Conservation (phyloP, 805 yeast species). For the Millerago galiae region DNA sequence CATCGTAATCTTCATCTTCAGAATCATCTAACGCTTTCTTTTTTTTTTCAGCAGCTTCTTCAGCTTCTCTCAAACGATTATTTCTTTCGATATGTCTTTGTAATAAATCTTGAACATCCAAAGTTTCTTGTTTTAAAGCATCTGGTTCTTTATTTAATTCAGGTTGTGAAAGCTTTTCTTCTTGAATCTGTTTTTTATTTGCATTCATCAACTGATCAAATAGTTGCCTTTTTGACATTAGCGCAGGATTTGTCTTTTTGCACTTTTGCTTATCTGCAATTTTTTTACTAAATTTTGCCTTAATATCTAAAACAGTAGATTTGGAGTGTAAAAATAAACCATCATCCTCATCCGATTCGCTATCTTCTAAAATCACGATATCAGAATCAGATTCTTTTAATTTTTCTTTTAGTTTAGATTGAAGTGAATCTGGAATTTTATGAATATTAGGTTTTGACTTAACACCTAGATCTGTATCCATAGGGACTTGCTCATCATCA, state of each 20-base stretch:
- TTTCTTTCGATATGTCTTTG: conserved; percentile 19
- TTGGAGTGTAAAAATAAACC: conserved; percentile 22
- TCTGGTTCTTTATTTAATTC: conserved; percentile 32
- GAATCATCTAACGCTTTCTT: conserved; percentile 10
- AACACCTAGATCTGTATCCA: background rate
- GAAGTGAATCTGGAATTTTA: background rate
- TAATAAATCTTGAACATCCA: conserved; percentile 19
- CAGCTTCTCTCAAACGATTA: conserved; percentile 27
- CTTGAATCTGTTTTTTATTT: conserved; percentile 43
- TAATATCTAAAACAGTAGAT: conserved; percentile 29
- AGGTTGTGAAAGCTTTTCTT: conserved; percentile 40
- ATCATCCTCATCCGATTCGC: conserved; percentile 18
- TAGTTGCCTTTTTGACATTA: conserved; percentile 25
- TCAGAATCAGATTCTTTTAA: conserved; percentile 4
- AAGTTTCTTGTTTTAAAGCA: conserved; percentile 16
- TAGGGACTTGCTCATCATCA: conserved; percentile 10
- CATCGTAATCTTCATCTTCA: conserved; percentile 6
- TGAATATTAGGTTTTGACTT: background rate
- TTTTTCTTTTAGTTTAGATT: conserved; percentile 3
- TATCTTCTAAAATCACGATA: conserved; percentile 13
- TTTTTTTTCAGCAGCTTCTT: conserved; percentile 23
- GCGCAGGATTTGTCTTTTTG: conserved; percentile 10
- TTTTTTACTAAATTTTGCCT: conserved; percentile 28
- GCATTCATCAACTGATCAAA: conserved; percentile 34
- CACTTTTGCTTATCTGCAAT: conserved; percentile 7